Evolutionary conservation across 2,329 filamentous ascomycete species (phyloP).

Genomic region (Pseudopyricularia javanii): DNA sequence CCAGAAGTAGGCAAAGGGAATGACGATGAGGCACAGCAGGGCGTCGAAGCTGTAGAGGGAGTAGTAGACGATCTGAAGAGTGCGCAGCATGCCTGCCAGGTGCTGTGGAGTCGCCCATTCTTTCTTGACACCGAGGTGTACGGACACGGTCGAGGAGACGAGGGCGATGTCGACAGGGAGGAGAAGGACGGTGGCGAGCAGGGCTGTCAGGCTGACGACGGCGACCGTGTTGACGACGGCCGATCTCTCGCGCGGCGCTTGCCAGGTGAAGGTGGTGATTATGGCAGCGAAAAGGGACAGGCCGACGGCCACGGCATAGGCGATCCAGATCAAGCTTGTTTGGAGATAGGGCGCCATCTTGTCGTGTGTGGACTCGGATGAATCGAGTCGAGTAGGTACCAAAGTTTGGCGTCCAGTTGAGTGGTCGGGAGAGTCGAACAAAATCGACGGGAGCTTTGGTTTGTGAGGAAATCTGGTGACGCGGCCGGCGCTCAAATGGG

Average conservation of each 20-base stretch:
- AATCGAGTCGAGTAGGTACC: not conserved
- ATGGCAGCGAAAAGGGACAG: conserved; percentile 66
- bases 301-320: conserved; percentile 73
- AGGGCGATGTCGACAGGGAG: conserved; percentile 93
- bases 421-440: too few relatives aligned
- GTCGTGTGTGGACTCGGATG: not conserved
- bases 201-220: conserved; percentile 72
- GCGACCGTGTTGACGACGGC: conserved; percentile 70
- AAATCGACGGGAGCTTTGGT: not conserved
- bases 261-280: conserved; percentile 85
- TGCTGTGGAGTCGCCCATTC: conserved; percentile 83
- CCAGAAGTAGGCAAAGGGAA: conserved; percentile 97
- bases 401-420: not conserved
- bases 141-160: conserved; percentile 74
- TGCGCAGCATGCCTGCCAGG: conserved; percentile 65
- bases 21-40: conserved; percentile 73
- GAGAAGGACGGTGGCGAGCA: conserved; percentile 84
- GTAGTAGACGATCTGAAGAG: conserved; percentile 85
- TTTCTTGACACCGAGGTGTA: conserved; percentile 70
- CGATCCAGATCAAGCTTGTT: conserved; percentile 85
- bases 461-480: not conserved
- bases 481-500: not conserved
- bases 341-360: conserved; percentile 47
- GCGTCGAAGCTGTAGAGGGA: conserved; percentile 84
- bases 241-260: conserved; percentile 77